Conservation (phyloP, 2,329 filamentous ascomycete species). For the Pseudopyricularia javanii region DNA sequence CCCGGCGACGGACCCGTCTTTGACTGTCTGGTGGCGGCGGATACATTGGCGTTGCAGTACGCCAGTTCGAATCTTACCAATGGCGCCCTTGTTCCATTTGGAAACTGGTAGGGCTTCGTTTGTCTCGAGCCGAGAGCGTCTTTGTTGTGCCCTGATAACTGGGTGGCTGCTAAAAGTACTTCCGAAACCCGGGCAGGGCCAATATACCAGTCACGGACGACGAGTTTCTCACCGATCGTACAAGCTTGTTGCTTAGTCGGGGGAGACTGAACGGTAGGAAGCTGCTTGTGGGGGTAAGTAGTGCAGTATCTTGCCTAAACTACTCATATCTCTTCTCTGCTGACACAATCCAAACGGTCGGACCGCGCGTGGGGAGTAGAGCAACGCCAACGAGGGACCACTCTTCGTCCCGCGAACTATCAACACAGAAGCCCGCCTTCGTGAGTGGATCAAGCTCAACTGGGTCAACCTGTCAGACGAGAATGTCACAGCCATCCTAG, state of each 20-base stretch:
- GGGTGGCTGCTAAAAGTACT: too few relatives aligned
- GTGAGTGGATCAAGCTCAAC: conserved; percentile 21
- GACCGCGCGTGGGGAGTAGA: too few relatives aligned
- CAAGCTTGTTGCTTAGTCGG: conserved; percentile 14
- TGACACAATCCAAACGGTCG: neutral
- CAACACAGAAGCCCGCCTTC: conserved; percentile 23
- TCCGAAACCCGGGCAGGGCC: conserved; percentile 5
- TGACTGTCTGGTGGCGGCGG: conserved; percentile 14
- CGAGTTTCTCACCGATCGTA: conserved; percentile 15
- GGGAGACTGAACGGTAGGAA: conserved; percentile 16
- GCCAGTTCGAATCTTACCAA: conserved; percentile 11
- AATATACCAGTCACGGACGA: conserved; percentile 24
- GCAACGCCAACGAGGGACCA: conserved; percentile 38
- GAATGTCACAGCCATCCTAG: conserved; percentile 17
- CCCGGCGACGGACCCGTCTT: conserved; percentile 11
- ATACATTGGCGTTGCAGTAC: conserved; percentile 13
- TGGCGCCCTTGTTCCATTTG: conserved; percentile 6
- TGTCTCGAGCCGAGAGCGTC: neutral
- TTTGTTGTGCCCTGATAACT: neutral
- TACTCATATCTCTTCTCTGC: neutral
- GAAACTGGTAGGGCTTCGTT: conserved; percentile 7
- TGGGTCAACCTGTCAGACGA: conserved; percentile 26
- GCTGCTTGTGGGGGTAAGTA: conserved; percentile 8
- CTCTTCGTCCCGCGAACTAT: conserved; percentile 31
- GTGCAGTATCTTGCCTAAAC: neutral